These are phyloP conservation scores for Rosa multiflora DNA, from an alignment of 306 rosid genomes.

Conservation along the genomic window DNA sequence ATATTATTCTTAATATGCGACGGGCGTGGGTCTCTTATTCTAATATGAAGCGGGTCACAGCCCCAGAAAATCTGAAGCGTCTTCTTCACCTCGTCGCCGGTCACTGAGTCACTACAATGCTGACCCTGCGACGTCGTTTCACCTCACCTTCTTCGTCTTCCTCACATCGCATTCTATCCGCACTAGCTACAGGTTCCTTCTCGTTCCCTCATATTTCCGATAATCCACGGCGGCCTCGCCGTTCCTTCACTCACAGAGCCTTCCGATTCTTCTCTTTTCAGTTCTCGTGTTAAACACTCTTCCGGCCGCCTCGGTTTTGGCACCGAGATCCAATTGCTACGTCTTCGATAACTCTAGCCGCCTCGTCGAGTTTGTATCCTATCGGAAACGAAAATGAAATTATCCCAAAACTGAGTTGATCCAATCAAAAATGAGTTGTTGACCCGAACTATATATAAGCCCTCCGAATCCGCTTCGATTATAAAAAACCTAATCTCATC, in stretches of 20 bases:
- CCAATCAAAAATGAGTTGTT: too few species aligned
- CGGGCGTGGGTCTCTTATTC: too few species aligned
- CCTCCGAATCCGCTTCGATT: too few species aligned
- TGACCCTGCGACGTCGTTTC: conserved; percentile 14
- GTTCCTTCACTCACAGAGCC: background rate
- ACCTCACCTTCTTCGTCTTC: background rate
- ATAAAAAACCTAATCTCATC: too few species aligned
- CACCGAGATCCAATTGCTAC: conserved; percentile 78
- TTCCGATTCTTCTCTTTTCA: conserved; percentile 23
- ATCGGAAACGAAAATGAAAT: background rate
- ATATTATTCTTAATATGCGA: too few species aligned
- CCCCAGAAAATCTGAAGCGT: too few species aligned
- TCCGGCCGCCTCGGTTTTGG: conserved; percentile 45
- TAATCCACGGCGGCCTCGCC: background rate
- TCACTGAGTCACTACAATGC: conserved; percentile 10
- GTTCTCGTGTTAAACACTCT: conserved; percentile 48
- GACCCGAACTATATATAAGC: too few species aligned
- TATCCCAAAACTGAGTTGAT: too few species aligned
- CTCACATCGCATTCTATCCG: background rate
- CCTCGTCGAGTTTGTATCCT: conserved; percentile 90
- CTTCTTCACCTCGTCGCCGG: background rate
- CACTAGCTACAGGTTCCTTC: conserved; percentile 20
- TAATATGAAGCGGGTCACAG: background rate
- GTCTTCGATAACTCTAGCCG: conserved; percentile 77
- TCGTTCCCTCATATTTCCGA: background rate